Evolutionary conservation across 768 basidiomycete genomes (phyloP), one percentile per base, ranked within the genome.

Genomic region (Suillus lakei): DNA sequence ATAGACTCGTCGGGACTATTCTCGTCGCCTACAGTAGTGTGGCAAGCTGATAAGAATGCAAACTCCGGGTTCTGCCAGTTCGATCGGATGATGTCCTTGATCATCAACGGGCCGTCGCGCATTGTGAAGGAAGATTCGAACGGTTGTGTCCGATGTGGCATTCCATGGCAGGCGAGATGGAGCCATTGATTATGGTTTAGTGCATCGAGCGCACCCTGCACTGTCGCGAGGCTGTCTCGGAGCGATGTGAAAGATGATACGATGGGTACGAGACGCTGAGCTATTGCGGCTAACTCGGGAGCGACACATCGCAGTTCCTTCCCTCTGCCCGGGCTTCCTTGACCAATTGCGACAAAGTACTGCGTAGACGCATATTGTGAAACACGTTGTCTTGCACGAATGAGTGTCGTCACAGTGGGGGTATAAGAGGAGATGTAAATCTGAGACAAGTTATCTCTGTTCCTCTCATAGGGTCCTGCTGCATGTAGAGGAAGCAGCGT

Each of bases 1-100:
- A 71, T 53, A 1, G 65, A 56, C 53, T 72, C 71, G 30, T 70
- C 72, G 1, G 71, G 69, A 4, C 64, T 60, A 39, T 39, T 46
- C 16, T 38, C 59, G 34, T 71, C 56, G 13, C 70, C 70, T 28
- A 61, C 65, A 18, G 71, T 71, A 23, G 71, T 72, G 50, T 70
- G 67, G 51, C 71, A 72, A 6, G 71, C 71, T 38, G 71, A 72
- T 38, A 72, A 65, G 41, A 72, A 70, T 16, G 69, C 71, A 39
- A 72, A 61, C 23, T 68, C 58, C 6, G 69, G 62, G 26, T 62
- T 60, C 1, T 41, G 59, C 12, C 72, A 56, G 16, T 41, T 26
- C 15, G 55, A 36, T 26, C 64, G 28, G 15, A 66, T 60, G 13
- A 72, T 62, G 46, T 66, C 60, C 16, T 36, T 51, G 28, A 72